These are phyloP conservation scores for Typha latifolia DNA, from an alignment of 176 grass and related monocot genomes.

Conservation along the genomic window DNA sequence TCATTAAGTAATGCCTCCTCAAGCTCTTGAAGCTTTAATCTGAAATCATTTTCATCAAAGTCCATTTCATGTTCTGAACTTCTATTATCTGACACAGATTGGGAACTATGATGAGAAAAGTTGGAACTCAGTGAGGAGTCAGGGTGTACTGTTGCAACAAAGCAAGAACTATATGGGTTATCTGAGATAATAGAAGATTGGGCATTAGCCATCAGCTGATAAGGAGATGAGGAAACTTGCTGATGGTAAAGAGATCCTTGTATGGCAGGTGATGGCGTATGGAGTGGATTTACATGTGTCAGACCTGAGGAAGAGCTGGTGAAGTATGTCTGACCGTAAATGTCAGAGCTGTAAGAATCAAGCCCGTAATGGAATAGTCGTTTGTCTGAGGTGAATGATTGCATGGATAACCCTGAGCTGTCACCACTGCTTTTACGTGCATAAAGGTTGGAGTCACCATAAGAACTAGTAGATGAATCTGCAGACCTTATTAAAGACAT, in stretches of 20 bases:
- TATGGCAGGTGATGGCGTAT: slow-evolving; percentile 3
- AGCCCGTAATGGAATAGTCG: slow-evolving; percentile 29
- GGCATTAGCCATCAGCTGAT: slow-evolving; percentile 34
- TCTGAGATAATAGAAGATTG: slow-evolving; percentile 29
- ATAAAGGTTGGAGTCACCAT: not conserved
- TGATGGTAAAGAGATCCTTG: slow-evolving; percentile 16
- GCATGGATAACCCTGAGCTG: slow-evolving; percentile 1
- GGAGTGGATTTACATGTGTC: not conserved
- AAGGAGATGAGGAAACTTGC: slow-evolving; percentile 44
- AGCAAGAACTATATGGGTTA: slow-evolving; percentile 43
- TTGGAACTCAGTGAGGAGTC: slow-evolving; percentile 61
- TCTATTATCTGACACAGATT: slow-evolving; percentile 56
- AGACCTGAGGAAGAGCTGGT: slow-evolving; percentile 25
- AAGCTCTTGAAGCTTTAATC: slow-evolving; percentile 80
- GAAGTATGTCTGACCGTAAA: slow-evolving; percentile 45
- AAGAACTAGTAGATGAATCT: slow-evolving; percentile 4
- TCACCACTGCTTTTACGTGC: not conserved
- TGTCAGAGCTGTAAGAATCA: slow-evolving; percentile 39
- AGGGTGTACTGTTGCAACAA: slow-evolving; percentile 20
- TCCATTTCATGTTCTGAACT: slow-evolving; percentile 62
- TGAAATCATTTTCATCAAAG: slow-evolving; percentile 68
- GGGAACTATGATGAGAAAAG: slow-evolving; percentile 56
- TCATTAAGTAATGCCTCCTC: slow-evolving; percentile 78
- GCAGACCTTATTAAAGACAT: slow-evolving; percentile 12
- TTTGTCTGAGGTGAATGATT: not conserved